Evolutionary conservation across 495 filamentous ascomycete genomes (phyloP).

Genomic region (Neurospora tetrasperma): DNA sequence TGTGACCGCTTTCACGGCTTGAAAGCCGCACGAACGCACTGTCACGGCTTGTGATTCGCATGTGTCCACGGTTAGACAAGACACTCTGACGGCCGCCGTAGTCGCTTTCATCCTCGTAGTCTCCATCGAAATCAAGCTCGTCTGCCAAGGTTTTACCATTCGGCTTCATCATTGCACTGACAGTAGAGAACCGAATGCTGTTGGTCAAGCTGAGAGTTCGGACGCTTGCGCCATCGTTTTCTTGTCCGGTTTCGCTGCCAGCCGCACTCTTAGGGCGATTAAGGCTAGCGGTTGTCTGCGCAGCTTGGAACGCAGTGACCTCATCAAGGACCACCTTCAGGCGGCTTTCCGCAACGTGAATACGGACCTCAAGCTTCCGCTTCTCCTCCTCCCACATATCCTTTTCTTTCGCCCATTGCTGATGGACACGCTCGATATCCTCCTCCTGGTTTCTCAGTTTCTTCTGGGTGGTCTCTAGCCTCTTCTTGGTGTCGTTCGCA

Average conservation of each 20-base stretch:
- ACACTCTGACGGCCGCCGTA: slow-evolving; percentile 46
- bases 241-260: slow-evolving; percentile 40
- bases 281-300: slow-evolving; percentile 30
- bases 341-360: slow-evolving; percentile 80
- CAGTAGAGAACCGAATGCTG: slow-evolving; percentile 61
- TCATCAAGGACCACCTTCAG: slow-evolving; percentile 77
- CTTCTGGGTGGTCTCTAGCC: slow-evolving; percentile 69
- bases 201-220: slow-evolving; percentile 68
- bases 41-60: slow-evolving; percentile 27
- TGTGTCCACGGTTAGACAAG: slow-evolving; percentile 29
- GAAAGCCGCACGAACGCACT: slow-evolving; percentile 5
- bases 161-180: slow-evolving; percentile 44
- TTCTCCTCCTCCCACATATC: slow-evolving; percentile 74
- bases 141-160: slow-evolving; percentile 76
- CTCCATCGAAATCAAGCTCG: slow-evolving; percentile 77
- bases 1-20: slow-evolving; percentile 16
- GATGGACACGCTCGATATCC: slow-evolving; percentile 63
- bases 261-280: slow-evolving; percentile 37
- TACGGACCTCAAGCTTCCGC: slow-evolving; percentile 66
- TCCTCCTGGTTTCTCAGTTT: slow-evolving; percentile 74
- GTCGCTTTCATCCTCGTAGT: slow-evolving; percentile 52
- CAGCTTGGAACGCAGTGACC: slow-evolving; percentile 63
- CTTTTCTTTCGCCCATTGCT: slow-evolving; percentile 70
- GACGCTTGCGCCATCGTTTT: slow-evolving; percentile 69
- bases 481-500: slow-evolving; percentile 62